phyloP scores from a whole-genome alignment of 2,329 filamentous ascomycete genomes.

The Didymella segeticola region DNA sequence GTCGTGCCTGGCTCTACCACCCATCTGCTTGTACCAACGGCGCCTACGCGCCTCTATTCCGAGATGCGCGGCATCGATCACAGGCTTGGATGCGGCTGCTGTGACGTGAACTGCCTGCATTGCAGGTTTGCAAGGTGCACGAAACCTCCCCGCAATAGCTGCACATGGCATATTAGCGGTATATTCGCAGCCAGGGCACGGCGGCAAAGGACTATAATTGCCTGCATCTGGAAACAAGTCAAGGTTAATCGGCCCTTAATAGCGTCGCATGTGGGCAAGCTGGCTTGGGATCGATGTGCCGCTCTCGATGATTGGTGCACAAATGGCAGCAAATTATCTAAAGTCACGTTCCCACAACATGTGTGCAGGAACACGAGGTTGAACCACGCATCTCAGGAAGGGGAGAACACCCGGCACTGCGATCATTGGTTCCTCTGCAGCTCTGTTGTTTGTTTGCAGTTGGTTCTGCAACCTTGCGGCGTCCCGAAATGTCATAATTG shows the following conservation, averaged over 20 bases:
- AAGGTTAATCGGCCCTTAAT: slow-evolving; percentile 26
- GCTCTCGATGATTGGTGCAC: slow-evolving; percentile 7
- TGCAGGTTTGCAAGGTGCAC: slow-evolving; percentile 36
- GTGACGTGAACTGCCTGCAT: slow-evolving; percentile 37
- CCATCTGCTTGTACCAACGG: slow-evolving; percentile 15
- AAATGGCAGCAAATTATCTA: slow-evolving; percentile 11
- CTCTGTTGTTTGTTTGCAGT: slow-evolving; percentile 22
- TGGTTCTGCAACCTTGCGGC: slow-evolving; percentile 35
- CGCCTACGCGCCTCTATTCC: slow-evolving; percentile 21
- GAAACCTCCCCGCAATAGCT: slow-evolving; percentile 24
- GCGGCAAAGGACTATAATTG: slow-evolving; percentile 35
- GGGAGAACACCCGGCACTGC: slow-evolving; percentile 20
- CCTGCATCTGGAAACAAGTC: slow-evolving; percentile 17
- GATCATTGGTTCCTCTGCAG: slow-evolving; percentile 16
- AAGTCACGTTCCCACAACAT: slow-evolving; percentile 4
- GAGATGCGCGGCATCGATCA: slow-evolving; percentile 31
- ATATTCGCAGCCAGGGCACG: slow-evolving; percentile 23
- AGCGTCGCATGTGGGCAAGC: slow-evolving; percentile 22
- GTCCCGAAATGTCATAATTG: slow-evolving; percentile 21
- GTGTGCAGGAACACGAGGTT: slow-evolving; percentile 16
- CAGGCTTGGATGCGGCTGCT: slow-evolving; percentile 36
- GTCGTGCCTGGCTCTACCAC: not conserved
- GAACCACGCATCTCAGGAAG: slow-evolving; percentile 19
- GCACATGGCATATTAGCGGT: slow-evolving; percentile 31
- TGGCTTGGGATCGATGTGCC: not conserved